A percentile compares a stretch with the other conserved stretches of the same genome.
Conservation (phyloP, 208 protist species). For the Trypanosoma congolense region DNA sequence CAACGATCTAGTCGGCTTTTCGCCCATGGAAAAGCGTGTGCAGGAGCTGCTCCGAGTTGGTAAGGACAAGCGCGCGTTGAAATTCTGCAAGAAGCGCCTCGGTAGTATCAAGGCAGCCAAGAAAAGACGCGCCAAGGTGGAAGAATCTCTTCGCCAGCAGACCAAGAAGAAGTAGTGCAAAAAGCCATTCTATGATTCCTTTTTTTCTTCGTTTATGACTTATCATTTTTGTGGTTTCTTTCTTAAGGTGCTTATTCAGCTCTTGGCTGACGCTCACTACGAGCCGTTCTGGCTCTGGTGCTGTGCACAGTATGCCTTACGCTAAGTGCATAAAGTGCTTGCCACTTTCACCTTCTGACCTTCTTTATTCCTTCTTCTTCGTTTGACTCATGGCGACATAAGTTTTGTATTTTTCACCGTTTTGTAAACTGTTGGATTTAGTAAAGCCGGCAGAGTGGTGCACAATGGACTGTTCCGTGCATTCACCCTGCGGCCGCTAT, state of each 20-base stretch:
- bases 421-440: background rate
- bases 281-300: too few relatives aligned
- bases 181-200: background rate
- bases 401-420: background rate
- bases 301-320: too few relatives aligned
- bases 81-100: constrained; percentile 93
- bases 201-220: constrained; percentile 16
- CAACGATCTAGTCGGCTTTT: constrained; percentile 85
- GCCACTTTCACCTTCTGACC: constrained; percentile 3
- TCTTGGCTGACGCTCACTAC: too few relatives aligned
- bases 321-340: too few relatives aligned
- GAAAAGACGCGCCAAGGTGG: constrained; percentile 91
- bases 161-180: constrained; percentile 78
- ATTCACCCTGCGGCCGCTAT: constrained; percentile 69
- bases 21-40: constrained; percentile 89
- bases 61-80: constrained; percentile 93
- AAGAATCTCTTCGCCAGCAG: constrained; percentile 83
- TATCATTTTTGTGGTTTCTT: background rate
- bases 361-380: constrained; percentile 1
- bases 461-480: constrained; percentile 60
- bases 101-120: constrained; percentile 86
- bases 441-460: background rate
- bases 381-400: background rate
- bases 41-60: constrained; percentile 93
- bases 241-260: too few relatives aligned